phyloP scores from a whole-genome alignment of 495 filamentous ascomycete species.

The Penicillium paradoxum region DNA sequence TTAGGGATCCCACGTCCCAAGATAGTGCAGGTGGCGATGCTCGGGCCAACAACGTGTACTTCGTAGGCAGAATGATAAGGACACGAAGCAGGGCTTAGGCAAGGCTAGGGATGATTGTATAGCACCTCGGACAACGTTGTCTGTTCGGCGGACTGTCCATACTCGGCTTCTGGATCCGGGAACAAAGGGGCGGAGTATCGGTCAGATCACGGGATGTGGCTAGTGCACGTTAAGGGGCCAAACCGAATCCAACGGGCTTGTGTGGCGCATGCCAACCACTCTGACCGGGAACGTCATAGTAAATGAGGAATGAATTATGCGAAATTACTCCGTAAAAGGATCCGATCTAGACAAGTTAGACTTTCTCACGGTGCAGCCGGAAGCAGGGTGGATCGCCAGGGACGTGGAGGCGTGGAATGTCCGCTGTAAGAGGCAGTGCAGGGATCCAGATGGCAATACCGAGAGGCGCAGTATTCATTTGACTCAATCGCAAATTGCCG shows the following conservation, averaged over 20 bases:
- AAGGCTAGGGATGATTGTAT: neutral
- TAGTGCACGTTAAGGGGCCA: neutral
- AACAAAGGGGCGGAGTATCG: constrained; percentile 1
- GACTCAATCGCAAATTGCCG: neutral
- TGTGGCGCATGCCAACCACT: neutral
- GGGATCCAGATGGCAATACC: neutral
- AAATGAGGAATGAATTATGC: neutral
- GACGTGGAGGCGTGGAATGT: neutral
- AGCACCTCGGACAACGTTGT: neutral
- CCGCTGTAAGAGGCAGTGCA: neutral
- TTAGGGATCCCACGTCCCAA: neutral
- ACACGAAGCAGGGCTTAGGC: neutral
- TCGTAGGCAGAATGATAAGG: constrained; percentile 1
- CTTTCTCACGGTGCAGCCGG: neutral
- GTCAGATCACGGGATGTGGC: constrained; percentile 5
- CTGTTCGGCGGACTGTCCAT: neutral
- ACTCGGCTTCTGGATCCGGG: neutral
- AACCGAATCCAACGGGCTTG: neutral
- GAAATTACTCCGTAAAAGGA: neutral
- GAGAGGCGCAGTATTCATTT: neutral
- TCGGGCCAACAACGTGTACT: neutral
- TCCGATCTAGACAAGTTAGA: neutral
- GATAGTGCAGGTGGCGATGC: neutral
- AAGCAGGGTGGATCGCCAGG: constrained; percentile 2
- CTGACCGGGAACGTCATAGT: neutral